A percentile compares a stretch with the other conserved stretches of the same genome.
Conservation (phyloP, 2,329 filamentous ascomycete genomes). For the Decorospora gaudefroyi region DNA sequence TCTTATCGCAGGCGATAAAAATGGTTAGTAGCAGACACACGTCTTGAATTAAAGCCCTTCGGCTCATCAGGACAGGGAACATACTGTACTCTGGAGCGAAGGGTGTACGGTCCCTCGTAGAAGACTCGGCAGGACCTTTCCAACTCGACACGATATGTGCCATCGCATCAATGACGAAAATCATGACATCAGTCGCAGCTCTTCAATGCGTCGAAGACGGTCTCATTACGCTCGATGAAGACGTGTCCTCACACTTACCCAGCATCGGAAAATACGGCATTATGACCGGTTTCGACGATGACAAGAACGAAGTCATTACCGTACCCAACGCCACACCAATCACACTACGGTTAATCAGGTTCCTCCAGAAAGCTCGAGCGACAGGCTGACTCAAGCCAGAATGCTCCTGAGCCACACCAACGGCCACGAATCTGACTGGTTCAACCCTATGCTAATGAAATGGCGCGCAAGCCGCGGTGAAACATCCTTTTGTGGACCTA, state of each 20-base stretch:
- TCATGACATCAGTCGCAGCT: conserved; percentile 27
- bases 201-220: conserved; percentile 32
- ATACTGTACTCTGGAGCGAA: conserved; percentile 9
- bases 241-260: conserved; percentile 22
- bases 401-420: conserved; percentile 55
- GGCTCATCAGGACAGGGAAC: background rate
- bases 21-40: conserved; percentile 1
- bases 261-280: conserved; percentile 46
- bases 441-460: conserved; percentile 49
- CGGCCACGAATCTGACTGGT: conserved; percentile 53
- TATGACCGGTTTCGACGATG: conserved; percentile 22
- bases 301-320: conserved; percentile 24
- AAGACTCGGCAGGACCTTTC: conserved; percentile 10
- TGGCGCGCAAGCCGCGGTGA: conserved; percentile 32
- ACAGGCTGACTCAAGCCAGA: background rate
- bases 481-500: conserved; percentile 54
- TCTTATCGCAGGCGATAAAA: conserved; percentile 9
- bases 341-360: conserved; percentile 43
- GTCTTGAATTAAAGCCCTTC: background rate
- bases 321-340: conserved; percentile 46
- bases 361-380: too few species aligned
- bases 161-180: conserved; percentile 52
- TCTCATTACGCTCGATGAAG: conserved; percentile 26
- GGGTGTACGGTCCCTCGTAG: conserved; percentile 6
- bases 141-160: conserved; percentile 44